phyloP scores from a whole-genome alignment of 202 grass and related monocot species.

The Panicum hallii region DNA sequence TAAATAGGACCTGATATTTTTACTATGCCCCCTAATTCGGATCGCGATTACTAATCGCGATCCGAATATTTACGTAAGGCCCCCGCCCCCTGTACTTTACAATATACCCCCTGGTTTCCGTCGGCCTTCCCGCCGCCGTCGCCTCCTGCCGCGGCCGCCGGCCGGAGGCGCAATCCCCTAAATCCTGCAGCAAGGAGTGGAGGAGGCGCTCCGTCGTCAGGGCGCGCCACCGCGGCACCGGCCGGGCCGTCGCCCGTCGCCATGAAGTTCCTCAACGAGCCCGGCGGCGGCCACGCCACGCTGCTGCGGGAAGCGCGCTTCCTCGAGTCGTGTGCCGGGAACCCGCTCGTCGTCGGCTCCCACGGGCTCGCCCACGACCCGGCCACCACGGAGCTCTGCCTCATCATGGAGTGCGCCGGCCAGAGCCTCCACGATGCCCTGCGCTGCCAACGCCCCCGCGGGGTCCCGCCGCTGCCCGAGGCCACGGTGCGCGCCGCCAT shows the following conservation, averaged over 20 bases:
- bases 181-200: no score
- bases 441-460: not conserved
- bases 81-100: no score
- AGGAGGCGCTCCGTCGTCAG: no score
- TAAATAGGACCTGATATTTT: no score
- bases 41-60: no score
- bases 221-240: not conserved
- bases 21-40: no score
- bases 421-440: conserved; percentile 19
- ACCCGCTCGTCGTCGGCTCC: not conserved
- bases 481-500: conserved; percentile 18
- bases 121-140: no score
- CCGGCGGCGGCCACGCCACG: no score
- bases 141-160: no score
- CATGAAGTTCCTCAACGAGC: not conserved
- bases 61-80: no score
- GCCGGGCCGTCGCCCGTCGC: not conserved
- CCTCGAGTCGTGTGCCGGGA: not conserved
- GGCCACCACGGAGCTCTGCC: not conserved
- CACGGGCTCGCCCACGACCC: not conserved
- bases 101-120: no score
- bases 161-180: no score
- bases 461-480: conserved; percentile 30
- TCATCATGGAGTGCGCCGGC: conserved; percentile 48
- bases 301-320: not conserved